Percentiles rank a stretch among this genome's conserved stretches.
phyloP scores from a whole-genome alignment of 768 basidiomycete genomes.

The Xerocomellus dryophilus region DNA sequence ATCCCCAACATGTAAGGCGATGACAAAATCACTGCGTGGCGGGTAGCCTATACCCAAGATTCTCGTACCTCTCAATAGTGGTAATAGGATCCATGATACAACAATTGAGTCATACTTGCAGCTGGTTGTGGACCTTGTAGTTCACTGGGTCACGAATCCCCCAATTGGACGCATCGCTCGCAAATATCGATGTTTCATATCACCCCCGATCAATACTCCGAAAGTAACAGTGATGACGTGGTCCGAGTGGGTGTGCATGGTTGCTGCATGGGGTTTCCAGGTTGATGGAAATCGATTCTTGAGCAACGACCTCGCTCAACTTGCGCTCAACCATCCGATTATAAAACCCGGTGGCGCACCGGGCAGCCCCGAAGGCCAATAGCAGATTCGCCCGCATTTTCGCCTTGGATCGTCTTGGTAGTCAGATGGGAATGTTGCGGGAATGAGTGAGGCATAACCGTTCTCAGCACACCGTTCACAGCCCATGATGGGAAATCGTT shows the following conservation, averaged over 20 bases:
- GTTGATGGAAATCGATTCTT: neutral
- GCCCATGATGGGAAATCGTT: neutral
- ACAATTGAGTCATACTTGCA: neutral
- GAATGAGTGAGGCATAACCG: no score
- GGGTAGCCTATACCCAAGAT: neutral
- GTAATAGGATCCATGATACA: neutral
- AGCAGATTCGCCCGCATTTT: slow-evolving; percentile 3
- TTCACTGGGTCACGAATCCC: neutral
- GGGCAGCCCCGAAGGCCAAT: slow-evolving; percentile 11
- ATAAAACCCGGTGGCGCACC: neutral
- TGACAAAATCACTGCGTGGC: neutral
- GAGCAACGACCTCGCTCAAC: neutral
- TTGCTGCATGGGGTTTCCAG: neutral
- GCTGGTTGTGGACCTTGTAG: no score
- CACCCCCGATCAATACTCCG: neutral
- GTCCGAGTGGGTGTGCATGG: neutral
- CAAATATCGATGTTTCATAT: neutral
- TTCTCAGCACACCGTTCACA: neutral
- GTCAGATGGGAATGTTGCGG: no score
- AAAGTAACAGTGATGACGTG: neutral
- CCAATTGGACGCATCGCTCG: neutral
- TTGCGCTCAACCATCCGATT: neutral
- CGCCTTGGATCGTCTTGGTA: no score
- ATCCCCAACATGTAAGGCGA: slow-evolving; percentile 5
- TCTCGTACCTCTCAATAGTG: neutral